These are phyloP conservation scores for Populus hybrid DNA, from an alignment of 441 rosid genomes.

Conservation along the genomic window DNA sequence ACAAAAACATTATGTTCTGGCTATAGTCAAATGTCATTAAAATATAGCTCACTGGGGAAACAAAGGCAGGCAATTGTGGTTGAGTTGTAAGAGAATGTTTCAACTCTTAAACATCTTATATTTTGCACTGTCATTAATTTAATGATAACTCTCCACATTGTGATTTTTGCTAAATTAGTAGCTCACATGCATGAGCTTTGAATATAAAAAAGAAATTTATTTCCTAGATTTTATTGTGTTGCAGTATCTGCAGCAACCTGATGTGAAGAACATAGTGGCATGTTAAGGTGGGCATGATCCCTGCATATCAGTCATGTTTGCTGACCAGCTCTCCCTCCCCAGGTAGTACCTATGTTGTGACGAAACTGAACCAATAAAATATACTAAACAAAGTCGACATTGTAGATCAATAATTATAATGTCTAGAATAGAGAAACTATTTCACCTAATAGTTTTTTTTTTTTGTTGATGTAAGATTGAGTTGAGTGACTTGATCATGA, in stretches of 20 bases:
- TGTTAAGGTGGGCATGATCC: background rate
- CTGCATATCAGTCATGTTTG: background rate
- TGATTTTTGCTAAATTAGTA: no score
- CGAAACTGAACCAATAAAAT: background rate
- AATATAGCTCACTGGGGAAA: background rate
- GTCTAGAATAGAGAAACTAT: background rate
- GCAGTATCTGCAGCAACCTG: no score
- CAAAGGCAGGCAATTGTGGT: no score
- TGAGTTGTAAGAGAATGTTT: background rate
- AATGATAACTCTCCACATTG: background rate
- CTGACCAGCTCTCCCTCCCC: background rate
- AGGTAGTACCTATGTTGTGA: background rate
- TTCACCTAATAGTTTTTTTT: background rate
- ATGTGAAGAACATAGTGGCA: background rate
- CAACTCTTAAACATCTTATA: conserved; percentile 1
- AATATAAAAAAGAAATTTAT: no score
- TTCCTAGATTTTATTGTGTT: no score
- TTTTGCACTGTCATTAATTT: background rate
- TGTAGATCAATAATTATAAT: background rate
- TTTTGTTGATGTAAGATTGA: background rate
- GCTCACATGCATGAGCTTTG: background rate
- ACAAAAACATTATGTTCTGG: no score
- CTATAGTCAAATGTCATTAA: no score
- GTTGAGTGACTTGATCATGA: no score
- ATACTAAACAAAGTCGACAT: background rate